Evolutionary conservation across 2,329 filamentous ascomycete genomes (phyloP), one percentile per base, ranked within the genome.

Genomic region (Venturia oleaginea): DNA sequence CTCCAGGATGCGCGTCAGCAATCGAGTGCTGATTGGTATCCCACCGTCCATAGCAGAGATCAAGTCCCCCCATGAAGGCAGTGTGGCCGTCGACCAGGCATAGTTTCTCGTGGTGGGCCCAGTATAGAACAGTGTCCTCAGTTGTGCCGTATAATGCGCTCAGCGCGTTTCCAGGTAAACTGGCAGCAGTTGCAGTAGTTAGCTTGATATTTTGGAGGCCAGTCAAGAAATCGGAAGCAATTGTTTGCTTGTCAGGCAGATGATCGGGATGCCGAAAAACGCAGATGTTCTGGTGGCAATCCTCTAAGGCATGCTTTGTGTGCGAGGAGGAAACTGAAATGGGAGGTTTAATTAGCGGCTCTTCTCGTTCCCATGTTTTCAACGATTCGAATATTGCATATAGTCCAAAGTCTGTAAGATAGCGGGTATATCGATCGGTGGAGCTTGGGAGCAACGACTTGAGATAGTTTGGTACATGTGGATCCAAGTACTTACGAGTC

Each of bases 181-280:
- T 87, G 22, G 86, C 82, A 0, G 83, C 75, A 42, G 79, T 81
- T 4, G 81, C 79, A 0, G 84, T 79, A 67, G 78, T 81, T 34
- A 86, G 73, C 3, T 81, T 80, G 68, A 85, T 73, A 65, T 83
- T 80, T 70, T 84, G 80, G 73, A 81, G 84, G 71, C 73, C 82
- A 19, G 81, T 76, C 11, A 83, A 73, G 67, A 88, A 79, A 37
- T 63, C 59, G 0, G 85, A 83, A 46, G 84, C 80, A 24, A 92
- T 71, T 38, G 85, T 87, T 67, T 89, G 84, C 59, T 85, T 84
- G 69, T 89, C 90, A 1, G 91, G 90, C 4, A 88, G 75, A 77
- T 97, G 92, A 71, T 97, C 92, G 2, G 93, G 93, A 73, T 97
- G 91, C 24, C 92, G 83, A 75, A 96, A 95, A 13, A 97, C 92